Percentiles rank a stretch among this genome's conserved stretches.
Conservation (phyloP, 805 yeast genomes). For the Candida cerambycidarum region DNA sequence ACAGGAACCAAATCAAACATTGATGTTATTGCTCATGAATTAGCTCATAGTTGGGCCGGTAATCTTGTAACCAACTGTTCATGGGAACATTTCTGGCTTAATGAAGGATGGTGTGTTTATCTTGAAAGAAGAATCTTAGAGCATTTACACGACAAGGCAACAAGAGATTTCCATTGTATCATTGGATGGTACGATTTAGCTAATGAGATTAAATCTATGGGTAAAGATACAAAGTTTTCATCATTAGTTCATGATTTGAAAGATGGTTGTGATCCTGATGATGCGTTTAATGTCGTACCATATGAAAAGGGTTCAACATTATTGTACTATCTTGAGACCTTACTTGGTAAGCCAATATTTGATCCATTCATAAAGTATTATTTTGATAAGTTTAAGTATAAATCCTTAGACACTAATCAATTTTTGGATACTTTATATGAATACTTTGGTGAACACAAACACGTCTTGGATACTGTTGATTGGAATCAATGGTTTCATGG, state of each 20-base stretch:
- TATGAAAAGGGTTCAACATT: constrained; percentile 89
- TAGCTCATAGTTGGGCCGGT: constrained; percentile 93
- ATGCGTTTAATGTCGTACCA: constrained; percentile 83
- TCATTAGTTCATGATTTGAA: constrained; percentile 70
- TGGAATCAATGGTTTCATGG: constrained; percentile 83
- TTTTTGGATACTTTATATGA: constrained; percentile 75
- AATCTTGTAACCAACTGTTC: constrained; percentile 86
- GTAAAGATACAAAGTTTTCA: constrained; percentile 53
- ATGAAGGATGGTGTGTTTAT: constrained; percentile 96
- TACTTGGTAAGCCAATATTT: constrained; percentile 59
- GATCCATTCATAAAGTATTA: constrained; percentile 81
- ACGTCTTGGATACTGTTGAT: constrained; percentile 65
- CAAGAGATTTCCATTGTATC: constrained; percentile 78
- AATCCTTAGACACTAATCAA: constrained; percentile 78
- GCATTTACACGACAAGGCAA: constrained; percentile 71
- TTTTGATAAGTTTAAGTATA: constrained; percentile 65
- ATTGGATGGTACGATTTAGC: constrained; percentile 87
- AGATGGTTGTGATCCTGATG: constrained; percentile 79
- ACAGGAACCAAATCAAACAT: constrained; percentile 84
- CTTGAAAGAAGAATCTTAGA: constrained; percentile 82
- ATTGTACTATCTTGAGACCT: constrained; percentile 68
- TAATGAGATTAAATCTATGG: constrained; percentile 65
- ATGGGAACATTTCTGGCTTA: constrained; percentile 93
- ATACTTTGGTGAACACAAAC: constrained; percentile 51
- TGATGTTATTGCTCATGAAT: constrained; percentile 88